These are phyloP conservation scores for Phytophthora pisi DNA, from an alignment of 352 stramenopile genomes.

Conservation along the genomic window DNA sequence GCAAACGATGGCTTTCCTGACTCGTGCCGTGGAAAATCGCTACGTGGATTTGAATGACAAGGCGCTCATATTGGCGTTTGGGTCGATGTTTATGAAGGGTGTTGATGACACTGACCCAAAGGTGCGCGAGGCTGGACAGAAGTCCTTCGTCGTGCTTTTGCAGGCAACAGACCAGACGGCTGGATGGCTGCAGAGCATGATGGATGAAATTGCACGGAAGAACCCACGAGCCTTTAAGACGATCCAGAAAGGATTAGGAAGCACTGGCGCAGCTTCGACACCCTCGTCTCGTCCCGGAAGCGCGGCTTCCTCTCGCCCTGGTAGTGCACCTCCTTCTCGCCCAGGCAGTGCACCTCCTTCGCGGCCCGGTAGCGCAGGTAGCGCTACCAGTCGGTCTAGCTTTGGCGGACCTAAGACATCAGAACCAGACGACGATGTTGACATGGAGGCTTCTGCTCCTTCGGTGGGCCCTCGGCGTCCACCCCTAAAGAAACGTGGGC, in stretches of 20 bases:
- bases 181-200: slow-evolving; percentile 59
- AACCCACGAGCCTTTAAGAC: slow-evolving; percentile 76
- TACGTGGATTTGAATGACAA: slow-evolving; percentile 71
- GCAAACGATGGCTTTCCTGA: slow-evolving; percentile 74
- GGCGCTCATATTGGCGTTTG: slow-evolving; percentile 67
- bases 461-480: slow-evolving; percentile 12
- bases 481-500: slow-evolving; percentile 55
- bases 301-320: slow-evolving; percentile 39
- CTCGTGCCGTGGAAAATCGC: slow-evolving; percentile 72
- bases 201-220: slow-evolving; percentile 73
- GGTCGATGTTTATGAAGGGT: slow-evolving; percentile 56
- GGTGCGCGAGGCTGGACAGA: slow-evolving; percentile 77
- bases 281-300: slow-evolving; percentile 38
- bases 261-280: slow-evolving; percentile 27
- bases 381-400: slow-evolving; percentile 32
- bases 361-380: slow-evolving; percentile 36
- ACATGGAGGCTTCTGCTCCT: slow-evolving; percentile 33
- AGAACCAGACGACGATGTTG: slow-evolving; percentile 27
- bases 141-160: slow-evolving; percentile 64
- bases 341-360: slow-evolving; percentile 39
- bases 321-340: slow-evolving; percentile 26
- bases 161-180: slow-evolving; percentile 55
- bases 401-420: slow-evolving; percentile 17
- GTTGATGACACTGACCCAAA: slow-evolving; percentile 85
- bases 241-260: slow-evolving; percentile 57